phyloP scores from a whole-genome alignment of 495 filamentous ascomycete genomes.

The Aspergillus olivimuriae region DNA sequence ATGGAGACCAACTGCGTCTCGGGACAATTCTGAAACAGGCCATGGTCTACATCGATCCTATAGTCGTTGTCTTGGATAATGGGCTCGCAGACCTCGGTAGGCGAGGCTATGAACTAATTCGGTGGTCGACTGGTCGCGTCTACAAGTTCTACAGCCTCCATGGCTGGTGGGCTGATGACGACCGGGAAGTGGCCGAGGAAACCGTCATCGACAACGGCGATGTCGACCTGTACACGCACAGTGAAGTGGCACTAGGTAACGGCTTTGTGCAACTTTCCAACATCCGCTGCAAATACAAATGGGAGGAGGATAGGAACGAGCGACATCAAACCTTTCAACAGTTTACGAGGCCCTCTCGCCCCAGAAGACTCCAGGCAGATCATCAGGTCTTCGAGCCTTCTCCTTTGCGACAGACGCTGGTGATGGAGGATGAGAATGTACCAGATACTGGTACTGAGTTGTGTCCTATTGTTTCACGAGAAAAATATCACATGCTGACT shows the following conservation, averaged over 20 bases:
- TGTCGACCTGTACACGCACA: not conserved
- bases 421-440: no score
- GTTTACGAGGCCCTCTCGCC: no score
- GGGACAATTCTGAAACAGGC: constrained; percentile 13
- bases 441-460: no score
- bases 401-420: no score
- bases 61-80: constrained; percentile 12
- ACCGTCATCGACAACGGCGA: not conserved
- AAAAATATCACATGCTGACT: no score
- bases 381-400: no score
- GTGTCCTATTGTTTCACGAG: no score
- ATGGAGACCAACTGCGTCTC: constrained; percentile 8
- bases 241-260: not conserved
- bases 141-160: constrained; percentile 24
- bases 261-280: not conserved
- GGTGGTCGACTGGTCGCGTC: constrained; percentile 9
- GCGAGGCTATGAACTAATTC: constrained; percentile 11
- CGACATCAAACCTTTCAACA: no score
- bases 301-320: not conserved
- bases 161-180: constrained; percentile 18
- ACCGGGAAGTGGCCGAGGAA: not conserved
- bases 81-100: not conserved
- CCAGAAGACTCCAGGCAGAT: no score
- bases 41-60: constrained; percentile 18
- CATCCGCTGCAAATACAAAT: not conserved